phyloP scores from a whole-genome alignment of 257 asterid species.

The Lycium ferocissimum region DNA sequence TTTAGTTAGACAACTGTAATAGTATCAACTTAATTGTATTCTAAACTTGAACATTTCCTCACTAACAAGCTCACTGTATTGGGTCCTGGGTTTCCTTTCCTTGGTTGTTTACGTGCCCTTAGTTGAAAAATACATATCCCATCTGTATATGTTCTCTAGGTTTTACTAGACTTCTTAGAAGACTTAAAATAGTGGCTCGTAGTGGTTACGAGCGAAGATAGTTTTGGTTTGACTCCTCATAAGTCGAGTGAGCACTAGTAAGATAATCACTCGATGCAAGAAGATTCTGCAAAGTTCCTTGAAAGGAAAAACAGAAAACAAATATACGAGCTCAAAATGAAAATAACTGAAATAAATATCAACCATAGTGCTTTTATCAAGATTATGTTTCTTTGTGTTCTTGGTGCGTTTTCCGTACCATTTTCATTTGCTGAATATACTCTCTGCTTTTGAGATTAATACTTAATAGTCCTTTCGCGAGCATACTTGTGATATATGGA shows the following conservation, averaged over 20 bases:
- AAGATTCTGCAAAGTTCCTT: background rate
- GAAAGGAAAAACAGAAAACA: background rate
- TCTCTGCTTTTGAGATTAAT: background rate
- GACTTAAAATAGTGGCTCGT: background rate
- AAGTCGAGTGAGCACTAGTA: background rate
- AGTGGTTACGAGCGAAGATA: background rate
- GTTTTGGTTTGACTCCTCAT: background rate
- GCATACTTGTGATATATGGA: background rate
- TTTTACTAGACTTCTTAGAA: background rate
- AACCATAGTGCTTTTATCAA: background rate
- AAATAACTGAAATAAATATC: slow-evolving; percentile 7
- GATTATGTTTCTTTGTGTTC: background rate
- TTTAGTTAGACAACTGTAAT: background rate
- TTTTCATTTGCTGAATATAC: slow-evolving; percentile 6
- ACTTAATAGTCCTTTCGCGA: background rate
- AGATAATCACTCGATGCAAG: background rate
- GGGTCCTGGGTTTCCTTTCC: background rate
- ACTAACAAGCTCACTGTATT: background rate
- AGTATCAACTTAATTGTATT: background rate
- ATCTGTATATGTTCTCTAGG: background rate
- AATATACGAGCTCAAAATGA: background rate
- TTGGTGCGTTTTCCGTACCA: background rate
- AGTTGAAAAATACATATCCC: background rate
- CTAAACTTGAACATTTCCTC: background rate
- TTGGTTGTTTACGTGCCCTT: background rate